phyloP scores from a whole-genome alignment of 306 rosid species.

The Corylus avellana region DNA sequence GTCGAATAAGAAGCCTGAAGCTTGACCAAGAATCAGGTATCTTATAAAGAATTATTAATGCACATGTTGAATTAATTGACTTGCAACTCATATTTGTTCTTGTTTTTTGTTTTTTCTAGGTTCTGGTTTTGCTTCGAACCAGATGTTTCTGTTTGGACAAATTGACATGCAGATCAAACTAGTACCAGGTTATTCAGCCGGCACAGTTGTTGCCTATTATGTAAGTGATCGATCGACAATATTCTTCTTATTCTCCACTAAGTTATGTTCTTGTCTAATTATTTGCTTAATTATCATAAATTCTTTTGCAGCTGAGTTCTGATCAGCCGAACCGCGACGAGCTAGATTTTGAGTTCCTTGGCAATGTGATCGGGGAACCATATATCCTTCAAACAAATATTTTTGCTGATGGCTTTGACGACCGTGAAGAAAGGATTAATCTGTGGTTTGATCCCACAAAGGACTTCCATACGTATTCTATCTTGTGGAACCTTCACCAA shows the following conservation, averaged over 20 bases:
- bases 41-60: not conserved
- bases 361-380: constrained; percentile 73
- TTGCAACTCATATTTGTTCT: not conserved
- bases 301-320: constrained; percentile 57
- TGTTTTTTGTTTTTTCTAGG: constrained; percentile 36
- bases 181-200: constrained; percentile 86
- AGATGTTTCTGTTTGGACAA: constrained; percentile 85
- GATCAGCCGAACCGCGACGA: constrained; percentile 91
- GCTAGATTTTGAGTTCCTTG: constrained; percentile 87
- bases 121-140: constrained; percentile 78
- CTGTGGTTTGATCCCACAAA: constrained; percentile 95
- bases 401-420: constrained; percentile 69
- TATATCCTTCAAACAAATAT: constrained; percentile 81
- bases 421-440: constrained; percentile 81
- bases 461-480: constrained; percentile 83
- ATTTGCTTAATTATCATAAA: not conserved
- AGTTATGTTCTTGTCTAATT: not conserved
- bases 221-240: constrained; percentile 38
- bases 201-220: constrained; percentile 87
- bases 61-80: not conserved
- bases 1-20: constrained; percentile 62
- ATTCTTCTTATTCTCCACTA: not conserved
- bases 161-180: constrained; percentile 91
- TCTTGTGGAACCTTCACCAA: constrained; percentile 84
- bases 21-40: constrained; percentile 88